Evolutionary conservation across 2,329 filamentous ascomycete genomes (phyloP).

Genomic region (Graphilbum fragrans): DNA sequence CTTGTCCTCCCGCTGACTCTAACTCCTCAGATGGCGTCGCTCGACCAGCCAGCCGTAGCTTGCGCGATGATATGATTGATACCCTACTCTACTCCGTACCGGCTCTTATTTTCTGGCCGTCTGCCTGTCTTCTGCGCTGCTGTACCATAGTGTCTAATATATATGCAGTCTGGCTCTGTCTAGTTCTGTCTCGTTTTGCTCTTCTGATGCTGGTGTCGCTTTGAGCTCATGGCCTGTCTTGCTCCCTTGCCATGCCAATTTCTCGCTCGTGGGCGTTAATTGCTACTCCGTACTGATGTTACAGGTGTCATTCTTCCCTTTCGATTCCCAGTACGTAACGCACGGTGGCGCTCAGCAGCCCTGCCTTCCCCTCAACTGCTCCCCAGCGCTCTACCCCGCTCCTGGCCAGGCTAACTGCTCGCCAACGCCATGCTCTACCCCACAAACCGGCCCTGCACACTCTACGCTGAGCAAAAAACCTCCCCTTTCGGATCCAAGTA

Average conservation of each 20-base stretch:
- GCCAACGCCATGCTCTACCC: background rate
- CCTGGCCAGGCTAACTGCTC: too few species aligned
- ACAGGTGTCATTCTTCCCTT: background rate
- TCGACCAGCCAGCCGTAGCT: slow-evolving; percentile 8
- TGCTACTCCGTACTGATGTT: background rate
- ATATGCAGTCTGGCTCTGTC: background rate
- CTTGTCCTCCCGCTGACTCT: background rate
- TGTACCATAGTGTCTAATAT: too few species aligned
- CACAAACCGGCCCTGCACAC: background rate
- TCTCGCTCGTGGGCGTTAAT: too few species aligned
- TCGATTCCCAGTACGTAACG: background rate
- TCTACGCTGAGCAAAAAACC: background rate
- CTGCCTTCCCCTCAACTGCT: too few species aligned
- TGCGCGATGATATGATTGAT: background rate
- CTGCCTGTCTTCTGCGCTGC: background rate
- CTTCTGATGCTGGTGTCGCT: too few species aligned
- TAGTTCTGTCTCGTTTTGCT: background rate
- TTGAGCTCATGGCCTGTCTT: too few species aligned
- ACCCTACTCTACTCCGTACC: slow-evolving; percentile 2
- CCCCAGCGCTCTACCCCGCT: too few species aligned
- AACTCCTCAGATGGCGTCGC: slow-evolving; percentile 8
- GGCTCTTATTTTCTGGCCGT: background rate
- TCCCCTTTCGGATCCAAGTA: background rate
- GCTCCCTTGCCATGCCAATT: too few species aligned
- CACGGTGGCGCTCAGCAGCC: too few species aligned